Evolutionary conservation across 257 asterid species (phyloP).

Genomic region (Jasminum sambac): DNA sequence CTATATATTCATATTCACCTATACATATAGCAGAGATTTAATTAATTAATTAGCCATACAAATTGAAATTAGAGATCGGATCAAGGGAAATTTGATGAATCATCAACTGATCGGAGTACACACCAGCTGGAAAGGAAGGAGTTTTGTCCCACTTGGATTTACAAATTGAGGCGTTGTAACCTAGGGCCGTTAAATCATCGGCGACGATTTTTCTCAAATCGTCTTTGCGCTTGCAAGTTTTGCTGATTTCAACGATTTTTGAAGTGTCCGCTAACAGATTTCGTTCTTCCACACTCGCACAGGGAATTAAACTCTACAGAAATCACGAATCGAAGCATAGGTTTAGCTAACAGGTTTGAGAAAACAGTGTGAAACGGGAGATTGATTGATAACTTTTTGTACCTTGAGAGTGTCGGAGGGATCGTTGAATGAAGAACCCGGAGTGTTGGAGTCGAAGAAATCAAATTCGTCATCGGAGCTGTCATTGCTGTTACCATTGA

Average conservation of each 20-base stretch:
- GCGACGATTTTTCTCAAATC: constrained; percentile 62
- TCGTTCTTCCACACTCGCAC: constrained; percentile 65
- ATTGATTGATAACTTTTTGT: background rate
- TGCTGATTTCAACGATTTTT: constrained; percentile 66
- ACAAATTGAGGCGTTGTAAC: constrained; percentile 70
- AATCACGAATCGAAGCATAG: background rate
- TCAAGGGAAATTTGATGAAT: background rate
- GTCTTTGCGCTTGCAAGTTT: constrained; percentile 55
- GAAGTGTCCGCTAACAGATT: constrained; percentile 77
- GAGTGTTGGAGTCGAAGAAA: constrained; percentile 34
- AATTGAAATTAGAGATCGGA: background rate
- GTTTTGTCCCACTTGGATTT: constrained; percentile 86
- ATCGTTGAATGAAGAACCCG: constrained; percentile 52
- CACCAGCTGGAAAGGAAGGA: constrained; percentile 77
- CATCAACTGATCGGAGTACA: background rate
- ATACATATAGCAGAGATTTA: background rate
- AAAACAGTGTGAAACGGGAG: background rate
- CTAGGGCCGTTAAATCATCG: constrained; percentile 59
- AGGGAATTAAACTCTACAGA: constrained; percentile 64
- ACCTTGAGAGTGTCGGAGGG: constrained; percentile 72
- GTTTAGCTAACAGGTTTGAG: background rate
- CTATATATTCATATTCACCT: constrained; percentile 91
- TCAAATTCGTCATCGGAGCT: constrained; percentile 83
- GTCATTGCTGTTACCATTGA: constrained; percentile 69
- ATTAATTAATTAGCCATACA: background rate